Conservation (phyloP, 2,329 filamentous ascomycete genomes). For the Herpomyces periplanetae region DNA sequence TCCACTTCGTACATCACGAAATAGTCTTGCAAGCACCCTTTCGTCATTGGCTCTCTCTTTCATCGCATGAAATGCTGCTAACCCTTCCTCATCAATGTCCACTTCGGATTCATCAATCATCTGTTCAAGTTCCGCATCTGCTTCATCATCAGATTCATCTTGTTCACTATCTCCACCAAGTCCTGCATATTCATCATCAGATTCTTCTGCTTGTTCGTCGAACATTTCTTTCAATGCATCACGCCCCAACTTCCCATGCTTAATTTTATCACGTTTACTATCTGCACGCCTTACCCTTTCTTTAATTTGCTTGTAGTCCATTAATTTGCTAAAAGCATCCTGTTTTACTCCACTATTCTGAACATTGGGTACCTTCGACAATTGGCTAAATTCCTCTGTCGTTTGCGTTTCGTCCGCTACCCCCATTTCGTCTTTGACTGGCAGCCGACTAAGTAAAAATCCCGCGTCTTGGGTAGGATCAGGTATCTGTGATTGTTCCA, state of each 20-base stretch:
- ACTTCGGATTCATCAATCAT: constrained; percentile 60
- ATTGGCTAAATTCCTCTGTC: no score
- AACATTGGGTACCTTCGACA: no score
- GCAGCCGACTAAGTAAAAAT: no score
- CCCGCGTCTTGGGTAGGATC: no score
- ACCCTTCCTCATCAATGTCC: constrained; percentile 32
- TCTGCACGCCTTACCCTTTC: no score
- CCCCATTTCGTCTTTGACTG: no score
- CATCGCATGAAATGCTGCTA: constrained; percentile 63
- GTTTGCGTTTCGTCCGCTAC: no score
- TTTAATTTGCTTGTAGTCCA: no score
- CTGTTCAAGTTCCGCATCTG: constrained; percentile 29
- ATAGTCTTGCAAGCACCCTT: constrained; percentile 54
- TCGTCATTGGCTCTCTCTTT: constrained; percentile 43
- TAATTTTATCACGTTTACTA: no score
- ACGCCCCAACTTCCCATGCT: constrained; percentile 10
- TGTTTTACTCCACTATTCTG: no score
- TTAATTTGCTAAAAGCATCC: no score
- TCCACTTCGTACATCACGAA: constrained; percentile 68
- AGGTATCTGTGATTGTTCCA: no score
- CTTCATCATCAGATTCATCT: constrained; percentile 32
- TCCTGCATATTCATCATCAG: constrained; percentile 87
- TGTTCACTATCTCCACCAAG: constrained; percentile 66
- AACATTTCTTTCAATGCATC: constrained; percentile 35
- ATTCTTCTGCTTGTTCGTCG: constrained; percentile 78